Base-by-base conservation (phyloP, 192 early-diverging fungal genomes). In the Oehlia diaphana region DNA sequence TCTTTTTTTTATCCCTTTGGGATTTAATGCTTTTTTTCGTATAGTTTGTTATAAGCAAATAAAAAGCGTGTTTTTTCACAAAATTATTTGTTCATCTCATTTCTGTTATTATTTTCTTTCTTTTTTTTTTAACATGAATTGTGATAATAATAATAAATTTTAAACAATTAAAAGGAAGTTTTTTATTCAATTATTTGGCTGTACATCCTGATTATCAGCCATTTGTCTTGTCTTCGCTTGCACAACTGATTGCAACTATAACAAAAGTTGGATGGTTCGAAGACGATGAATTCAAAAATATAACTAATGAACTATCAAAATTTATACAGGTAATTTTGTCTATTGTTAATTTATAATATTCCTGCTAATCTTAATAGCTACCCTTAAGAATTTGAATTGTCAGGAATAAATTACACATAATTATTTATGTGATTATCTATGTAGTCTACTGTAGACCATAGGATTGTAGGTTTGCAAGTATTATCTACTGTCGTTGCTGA, bases 241-340 rank as follows among this genome's bases (percentile, higher is more conserved):
- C 89, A 4, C 84, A 89, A 77, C 83, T 94, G 9, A 89, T 93
- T 80, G 85, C 91, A 3, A 63, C 89, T 21, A 84, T 94, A 49
- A 91, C 91, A 21, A 92, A 91, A 72, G 64, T 93, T 13, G 92
- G 92, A 35, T 95, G 94, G 93, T 87, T 92, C 47, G 94, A 95
- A 71, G 78, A 86, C 35, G 91, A 92, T 28, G 88, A 91, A 77
- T 95, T 94, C 72, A 83, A 84, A 23, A 83, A 88, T 23, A 80
- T 91, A 5, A 58, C 87, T 35, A 80, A 85, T 37, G 86, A 89
- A 44, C 74, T 92, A n/a, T 74, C 86, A 42, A 86, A 90, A 44
- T 92, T 90, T 64, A 84, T 91, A 26, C 86, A 89, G 82, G 90
- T 90, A 87, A 69, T 66, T 37, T 83, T 21, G 14, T 16, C 21